Conservation (phyloP, 305 asterid genomes). For the Striga hermonthica region DNA sequence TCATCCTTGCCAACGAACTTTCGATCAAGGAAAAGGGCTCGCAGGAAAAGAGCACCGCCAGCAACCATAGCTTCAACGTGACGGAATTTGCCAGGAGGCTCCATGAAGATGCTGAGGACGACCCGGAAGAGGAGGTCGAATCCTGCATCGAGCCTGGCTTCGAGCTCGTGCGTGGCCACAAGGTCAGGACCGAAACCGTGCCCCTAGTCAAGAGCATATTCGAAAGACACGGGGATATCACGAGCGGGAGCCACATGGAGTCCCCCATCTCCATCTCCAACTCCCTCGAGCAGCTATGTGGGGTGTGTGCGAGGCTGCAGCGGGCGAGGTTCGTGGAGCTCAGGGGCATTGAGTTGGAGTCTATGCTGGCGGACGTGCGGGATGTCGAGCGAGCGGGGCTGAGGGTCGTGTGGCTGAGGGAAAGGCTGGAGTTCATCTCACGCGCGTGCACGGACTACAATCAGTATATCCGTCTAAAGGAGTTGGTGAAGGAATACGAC, state of each 20-base stretch:
- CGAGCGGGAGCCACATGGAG: neutral
- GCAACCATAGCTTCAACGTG: slow-evolving; percentile 6
- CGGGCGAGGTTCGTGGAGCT: neutral
- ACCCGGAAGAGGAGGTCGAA: neutral
- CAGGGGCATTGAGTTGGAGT: neutral
- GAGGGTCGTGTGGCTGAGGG: slow-evolving; percentile 14
- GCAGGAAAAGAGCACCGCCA: neutral
- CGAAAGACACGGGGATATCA: slow-evolving; percentile 12
- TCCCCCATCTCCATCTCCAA: neutral
- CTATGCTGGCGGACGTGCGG: slow-evolving; percentile 5
- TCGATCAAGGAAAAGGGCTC: too few species aligned
- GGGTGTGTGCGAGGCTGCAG: neutral
- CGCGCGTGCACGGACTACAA: neutral
- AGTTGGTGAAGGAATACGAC: neutral
- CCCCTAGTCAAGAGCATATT: neutral
- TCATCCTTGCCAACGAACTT: too few species aligned
- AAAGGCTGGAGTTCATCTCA: slow-evolving; percentile 3
- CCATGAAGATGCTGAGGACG: neutral
- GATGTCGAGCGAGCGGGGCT: neutral
- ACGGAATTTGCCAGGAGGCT: slow-evolving; percentile 11
- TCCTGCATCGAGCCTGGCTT: neutral
- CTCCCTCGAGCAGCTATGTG: neutral
- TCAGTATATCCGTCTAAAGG: neutral
- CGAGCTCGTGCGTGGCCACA: neutral
- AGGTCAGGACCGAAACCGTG: slow-evolving; percentile 4